Evolutionary conservation across 2,329 filamentous ascomycete genomes (phyloP), one percentile per base, ranked within the genome.

Genomic region (Aspergillus ochraceoroseus): DNA sequence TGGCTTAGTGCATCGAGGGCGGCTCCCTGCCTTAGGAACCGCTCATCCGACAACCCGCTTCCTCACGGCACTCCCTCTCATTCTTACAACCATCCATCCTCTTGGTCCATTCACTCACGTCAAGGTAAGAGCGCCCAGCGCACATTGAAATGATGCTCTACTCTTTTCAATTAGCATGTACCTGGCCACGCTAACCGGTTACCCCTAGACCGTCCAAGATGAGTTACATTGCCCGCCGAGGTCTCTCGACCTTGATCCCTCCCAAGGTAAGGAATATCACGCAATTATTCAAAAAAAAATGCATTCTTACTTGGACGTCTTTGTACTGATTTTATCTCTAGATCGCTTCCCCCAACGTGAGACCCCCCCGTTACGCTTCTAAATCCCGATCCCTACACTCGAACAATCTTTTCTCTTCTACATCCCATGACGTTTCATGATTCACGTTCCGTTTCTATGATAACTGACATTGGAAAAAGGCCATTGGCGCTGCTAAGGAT

Each of bases 211-310:
- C 52, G 49, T 58, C 68, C 77, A 87, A 74, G 72, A 95, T 95
- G 89, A 95, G 87, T 79, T 92, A 82, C 80, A 78, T 94, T 65
- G 80, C 82, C 65, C 86, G 85, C 73, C 83, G 89, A 74, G 85
- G 80, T 78, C 84, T 95, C 66, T 96, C 92, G 68, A 95, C 94
- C 77, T 84, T 98, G 71, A 95, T 98, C 63, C 94, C 94, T 60
- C 92, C 94, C 65, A 98, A 98, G 88, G 90, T 95, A 76, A 58
- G 75, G 46, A 46, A 51, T 28, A 32, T 17, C 34, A 20, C 42
- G 38, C 41, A 40, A 36, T 42, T 20, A 18, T 34, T 23, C 27
- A 22, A 20, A 18, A 36, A 39, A 28, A 30, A 11, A 15, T 25
- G 31, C 37, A 17, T 41, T 40, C 29, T 49, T 48, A 32, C 4